Evolutionary conservation across 306 rosid genomes (phyloP).

Genomic region (Prunus salicina): DNA sequence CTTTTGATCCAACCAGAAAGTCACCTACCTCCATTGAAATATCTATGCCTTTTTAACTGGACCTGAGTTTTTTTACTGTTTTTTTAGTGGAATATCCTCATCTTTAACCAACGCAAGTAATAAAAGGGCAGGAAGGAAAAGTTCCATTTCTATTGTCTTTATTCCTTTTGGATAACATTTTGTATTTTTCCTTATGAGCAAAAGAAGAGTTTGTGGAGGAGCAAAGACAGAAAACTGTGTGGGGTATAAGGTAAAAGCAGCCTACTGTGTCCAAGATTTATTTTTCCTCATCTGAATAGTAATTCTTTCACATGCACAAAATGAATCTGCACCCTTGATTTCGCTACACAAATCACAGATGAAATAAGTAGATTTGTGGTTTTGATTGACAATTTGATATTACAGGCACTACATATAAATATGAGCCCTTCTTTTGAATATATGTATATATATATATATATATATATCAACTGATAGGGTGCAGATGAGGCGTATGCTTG

Average conservation of each 20-base stretch:
- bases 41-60: neutral
- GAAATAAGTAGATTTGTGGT: neutral
- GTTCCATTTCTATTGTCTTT: neutral
- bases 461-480: neutral
- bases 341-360: neutral
- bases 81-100: neutral
- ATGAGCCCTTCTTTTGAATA: too few species aligned
- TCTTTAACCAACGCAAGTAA: neutral
- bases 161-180: neutral
- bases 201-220: neutral
- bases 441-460: too few species aligned
- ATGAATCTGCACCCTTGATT: neutral
- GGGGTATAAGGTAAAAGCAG: neutral
- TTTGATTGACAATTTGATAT: neutral
- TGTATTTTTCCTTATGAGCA: neutral
- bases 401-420: too few species aligned
- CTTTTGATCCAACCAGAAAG: neutral
- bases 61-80: neutral
- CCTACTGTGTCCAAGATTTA: neutral
- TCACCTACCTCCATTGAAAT: neutral
- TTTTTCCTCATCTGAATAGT: neutral
- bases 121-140: neutral
- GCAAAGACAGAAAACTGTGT: neutral
- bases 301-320: neutral
- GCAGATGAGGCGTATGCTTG: neutral